Evolutionary conservation across 352 stramenopile genomes (phyloP), one percentile per base, ranked within the genome.

Genomic region (Phytopythium aichiense): DNA sequence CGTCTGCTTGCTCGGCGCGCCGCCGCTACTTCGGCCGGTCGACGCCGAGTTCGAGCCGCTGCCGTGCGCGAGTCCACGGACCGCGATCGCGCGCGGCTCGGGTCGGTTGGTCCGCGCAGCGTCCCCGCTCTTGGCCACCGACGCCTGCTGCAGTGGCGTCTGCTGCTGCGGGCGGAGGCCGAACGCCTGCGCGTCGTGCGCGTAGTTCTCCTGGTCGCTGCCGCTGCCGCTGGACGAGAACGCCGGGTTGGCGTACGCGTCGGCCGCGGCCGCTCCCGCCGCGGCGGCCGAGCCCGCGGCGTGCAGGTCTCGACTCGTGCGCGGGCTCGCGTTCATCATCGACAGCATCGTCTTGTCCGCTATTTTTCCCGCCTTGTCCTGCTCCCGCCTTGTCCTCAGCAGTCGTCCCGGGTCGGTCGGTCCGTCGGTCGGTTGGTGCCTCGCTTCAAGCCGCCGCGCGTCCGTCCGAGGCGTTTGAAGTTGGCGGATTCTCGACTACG

Each of bases 401-500:
- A 5, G 28, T 31, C 28, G 28, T 31, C 3, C 28, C 28, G 28
- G 28, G 28, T 40, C 35, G 35, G 35, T 40, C 35, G 35, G 9
- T 40, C 12, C 42, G 15, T 9, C 7, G 7, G 42, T 23, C 16
- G 18, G 18, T 11, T 0, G 42, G 7, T 7, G 15, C 35, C 12
- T n/a, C 22, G 46, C 46, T 52, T 52, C 46, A 52, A 52, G 46
- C 46, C 46, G 46, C 12, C 20, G 38, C 13, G 38, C 23, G 31
- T 28, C 23, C 55, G 49, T 12, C 18, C 49, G 16, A 22, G 38
- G 56, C 64, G 64, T 78, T 91, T 91, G 81, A 91, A 91, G 81
- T 89, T 91, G 74, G 76, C 86, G 79, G 79, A 74, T 88, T 72
- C 63, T 73, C 66, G 62, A 76, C 73, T 76, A 56, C 61, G 57